Evolutionary conservation across 306 rosid species (phyloP).

Genomic region (Carpinus fangiana): DNA sequence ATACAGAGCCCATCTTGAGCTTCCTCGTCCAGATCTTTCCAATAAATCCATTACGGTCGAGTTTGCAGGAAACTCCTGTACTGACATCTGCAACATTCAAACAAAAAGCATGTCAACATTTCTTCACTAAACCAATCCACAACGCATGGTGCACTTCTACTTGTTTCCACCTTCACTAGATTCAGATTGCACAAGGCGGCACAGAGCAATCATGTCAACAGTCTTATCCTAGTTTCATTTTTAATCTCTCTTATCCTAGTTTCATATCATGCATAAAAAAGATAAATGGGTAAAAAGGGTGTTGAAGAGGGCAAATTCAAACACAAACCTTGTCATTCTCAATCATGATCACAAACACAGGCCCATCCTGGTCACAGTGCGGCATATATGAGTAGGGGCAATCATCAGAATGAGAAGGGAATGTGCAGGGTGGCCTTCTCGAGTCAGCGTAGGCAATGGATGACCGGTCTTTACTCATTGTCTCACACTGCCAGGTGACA

Average conservation of each 20-base stretch:
- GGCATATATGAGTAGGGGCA: constrained; percentile 81
- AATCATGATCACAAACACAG: constrained; percentile 81
- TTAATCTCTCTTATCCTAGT: not conserved
- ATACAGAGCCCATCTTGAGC: constrained; percentile 64
- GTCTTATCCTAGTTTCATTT: too few species aligned
- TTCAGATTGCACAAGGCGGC: not conserved
- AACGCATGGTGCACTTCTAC: not conserved
- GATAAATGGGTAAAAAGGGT: not conserved
- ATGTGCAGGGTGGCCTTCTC: constrained; percentile 75
- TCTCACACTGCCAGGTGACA: constrained; percentile 96
- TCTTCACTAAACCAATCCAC: not conserved
- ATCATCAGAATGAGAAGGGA: constrained; percentile 80
- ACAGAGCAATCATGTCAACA: not conserved
- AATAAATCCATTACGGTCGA: constrained; percentile 68
- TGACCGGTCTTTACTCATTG: constrained; percentile 71
- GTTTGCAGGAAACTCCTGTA: constrained; percentile 82
- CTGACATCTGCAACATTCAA: constrained; percentile 79
- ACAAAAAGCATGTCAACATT: not conserved
- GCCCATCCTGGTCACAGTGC: constrained; percentile 67
- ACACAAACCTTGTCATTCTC: constrained; percentile 85
- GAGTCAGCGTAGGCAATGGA: constrained; percentile 52
- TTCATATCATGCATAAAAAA: not conserved
- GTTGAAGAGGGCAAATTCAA: not conserved
- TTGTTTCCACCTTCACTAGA: not conserved
- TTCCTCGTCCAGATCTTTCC: constrained; percentile 68